A percentile compares a stretch with the other conserved stretches of the same genome.
Conservation (phyloP, 768 basidiomycete species). For the Tricholoma saponaceum region DNA sequence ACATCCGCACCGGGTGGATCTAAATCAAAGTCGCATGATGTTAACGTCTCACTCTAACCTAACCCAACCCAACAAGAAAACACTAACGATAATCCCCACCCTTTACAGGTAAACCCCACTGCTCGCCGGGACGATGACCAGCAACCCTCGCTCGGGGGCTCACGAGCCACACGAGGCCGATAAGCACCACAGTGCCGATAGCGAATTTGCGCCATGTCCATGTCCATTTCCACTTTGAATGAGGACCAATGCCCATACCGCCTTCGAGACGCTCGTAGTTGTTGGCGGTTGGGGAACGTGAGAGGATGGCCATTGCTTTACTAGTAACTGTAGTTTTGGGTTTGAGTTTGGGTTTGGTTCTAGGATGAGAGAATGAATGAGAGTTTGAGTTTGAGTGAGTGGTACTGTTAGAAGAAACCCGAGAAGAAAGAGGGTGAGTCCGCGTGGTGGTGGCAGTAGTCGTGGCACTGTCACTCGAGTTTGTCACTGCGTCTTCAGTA, state of each 20-base stretch:
- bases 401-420: neutral
- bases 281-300: conserved; percentile 31
- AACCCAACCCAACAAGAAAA: neutral
- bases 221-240: conserved; percentile 15
- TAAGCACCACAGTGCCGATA: conserved; percentile 50
- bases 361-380: neutral
- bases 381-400: neutral
- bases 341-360: neutral
- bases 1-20: neutral
- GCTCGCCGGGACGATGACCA: conserved; percentile 19
- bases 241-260: conserved; percentile 44
- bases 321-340: neutral
- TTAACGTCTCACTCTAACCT: neutral
- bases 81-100: neutral
- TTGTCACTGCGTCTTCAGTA: neutral
- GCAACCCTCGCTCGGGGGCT: conserved; percentile 33
- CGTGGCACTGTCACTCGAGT: neutral
- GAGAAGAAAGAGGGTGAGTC: neutral
- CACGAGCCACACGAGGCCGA: conserved; percentile 65
- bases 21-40: neutral
- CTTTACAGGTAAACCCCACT: conserved; percentile 1
- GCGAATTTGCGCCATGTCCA: conserved; percentile 68
- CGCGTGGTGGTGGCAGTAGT: neutral
- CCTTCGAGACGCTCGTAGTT: conserved; percentile 61
- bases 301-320: conserved; percentile 12